Conservation (phyloP, 345 rosid species). For the Murraya paniculata region DNA sequence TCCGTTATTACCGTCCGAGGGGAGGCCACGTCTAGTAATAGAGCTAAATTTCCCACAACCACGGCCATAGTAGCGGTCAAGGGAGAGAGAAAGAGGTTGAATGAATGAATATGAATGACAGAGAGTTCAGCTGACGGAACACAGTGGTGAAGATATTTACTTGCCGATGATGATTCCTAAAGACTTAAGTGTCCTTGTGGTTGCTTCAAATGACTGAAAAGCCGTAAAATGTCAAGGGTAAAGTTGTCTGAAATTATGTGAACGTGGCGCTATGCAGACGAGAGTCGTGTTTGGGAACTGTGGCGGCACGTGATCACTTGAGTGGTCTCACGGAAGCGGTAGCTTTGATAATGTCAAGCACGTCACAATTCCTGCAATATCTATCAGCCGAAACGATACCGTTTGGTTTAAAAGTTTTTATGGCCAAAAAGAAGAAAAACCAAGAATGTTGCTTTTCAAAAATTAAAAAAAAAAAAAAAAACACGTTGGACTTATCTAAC, state of each 20-base stretch:
- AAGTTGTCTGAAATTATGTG: conserved; percentile 9
- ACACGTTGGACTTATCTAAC: background rate
- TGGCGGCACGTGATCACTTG: conserved; percentile 13
- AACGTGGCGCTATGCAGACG: conserved; percentile 29
- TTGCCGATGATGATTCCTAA: background rate
- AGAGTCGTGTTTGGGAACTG: conserved; percentile 45
- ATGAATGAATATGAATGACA: conserved; percentile 18
- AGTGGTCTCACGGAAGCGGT: conserved; percentile 23
- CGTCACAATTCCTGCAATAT: background rate
- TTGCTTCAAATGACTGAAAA: no score
- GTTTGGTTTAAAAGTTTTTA: background rate
- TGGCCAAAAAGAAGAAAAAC: background rate
- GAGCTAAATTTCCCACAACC: conserved; percentile 65
- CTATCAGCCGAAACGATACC: background rate
- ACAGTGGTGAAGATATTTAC: conserved; percentile 34
- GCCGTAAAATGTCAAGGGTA: conserved; percentile 16
- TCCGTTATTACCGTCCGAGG: conserved; percentile 48
- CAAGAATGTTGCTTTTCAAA: no score
- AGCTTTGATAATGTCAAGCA: conserved; percentile 8
- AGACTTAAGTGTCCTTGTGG: conserved; percentile 21
- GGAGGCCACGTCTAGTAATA: conserved; percentile 52
- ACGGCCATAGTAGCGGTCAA: conserved; percentile 49
- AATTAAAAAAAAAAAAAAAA: no score
- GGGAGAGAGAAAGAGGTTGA: conserved; percentile 2
- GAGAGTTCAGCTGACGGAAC: conserved; percentile 10